phyloP scores from a whole-genome alignment of 1,284 basidiomycete genomes.

The Neolentinus lepideus region DNA sequence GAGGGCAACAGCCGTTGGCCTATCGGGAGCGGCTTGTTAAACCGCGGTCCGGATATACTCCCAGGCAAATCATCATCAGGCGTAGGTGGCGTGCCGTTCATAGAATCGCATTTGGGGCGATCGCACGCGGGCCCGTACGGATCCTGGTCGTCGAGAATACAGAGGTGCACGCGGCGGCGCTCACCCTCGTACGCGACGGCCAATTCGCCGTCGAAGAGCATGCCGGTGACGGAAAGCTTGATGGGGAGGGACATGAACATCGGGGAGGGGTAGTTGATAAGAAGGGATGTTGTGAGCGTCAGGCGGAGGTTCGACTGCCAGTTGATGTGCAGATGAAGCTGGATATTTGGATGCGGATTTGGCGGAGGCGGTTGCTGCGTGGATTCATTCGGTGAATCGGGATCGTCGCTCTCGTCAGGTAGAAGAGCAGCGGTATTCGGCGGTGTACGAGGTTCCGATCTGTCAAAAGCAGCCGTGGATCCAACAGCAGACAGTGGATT shows the following conservation, averaged over 20 bases:
- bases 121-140: constrained; percentile 65
- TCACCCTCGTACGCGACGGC: constrained; percentile 89
- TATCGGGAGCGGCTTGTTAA: constrained; percentile 59
- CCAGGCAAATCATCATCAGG: constrained; percentile 32
- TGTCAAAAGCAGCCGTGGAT: constrained; percentile 5
- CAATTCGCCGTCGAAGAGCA: constrained; percentile 83
- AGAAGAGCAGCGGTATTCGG: constrained; percentile 15
- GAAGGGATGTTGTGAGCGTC: constrained; percentile 85
- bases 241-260: constrained; percentile 97
- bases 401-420: neutral
- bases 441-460: neutral
- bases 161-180: constrained; percentile 77
- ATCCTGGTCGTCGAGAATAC: constrained; percentile 81
- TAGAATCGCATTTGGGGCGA: constrained; percentile 37
- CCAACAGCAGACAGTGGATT: constrained; percentile 18
- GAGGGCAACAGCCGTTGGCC: constrained; percentile 85
- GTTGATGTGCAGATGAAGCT: constrained; percentile 66
- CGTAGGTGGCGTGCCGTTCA: constrained; percentile 28
- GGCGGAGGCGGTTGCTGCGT: constrained; percentile 10
- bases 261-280: constrained; percentile 93
- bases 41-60: constrained; percentile 20
- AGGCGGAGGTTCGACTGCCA: constrained; percentile 77
- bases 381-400: constrained; percentile 5
- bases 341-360: constrained; percentile 57
- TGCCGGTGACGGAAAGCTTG: constrained; percentile 82